Evolutionary conservation across 2,329 filamentous ascomycete genomes (phyloP), one percentile per base, ranked within the genome.

Genomic region (Thelonectria blattea): DNA sequence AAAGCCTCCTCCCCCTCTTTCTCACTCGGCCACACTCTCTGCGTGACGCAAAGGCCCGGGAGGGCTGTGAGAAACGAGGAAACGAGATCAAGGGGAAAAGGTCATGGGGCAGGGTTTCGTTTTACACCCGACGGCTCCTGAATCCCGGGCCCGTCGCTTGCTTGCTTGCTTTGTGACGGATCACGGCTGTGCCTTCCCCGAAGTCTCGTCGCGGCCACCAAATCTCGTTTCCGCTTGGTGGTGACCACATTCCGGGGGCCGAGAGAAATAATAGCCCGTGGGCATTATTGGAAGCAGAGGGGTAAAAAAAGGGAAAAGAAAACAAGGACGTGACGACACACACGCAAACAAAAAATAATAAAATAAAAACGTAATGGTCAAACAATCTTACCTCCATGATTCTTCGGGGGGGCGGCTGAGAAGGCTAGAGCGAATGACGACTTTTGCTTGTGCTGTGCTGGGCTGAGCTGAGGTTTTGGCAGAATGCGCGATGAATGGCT

Each of bases 311-410:
- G 18, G n/a, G 34, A 11, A 42, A 17, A 46, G 37, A 11, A 41
- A 42, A 14, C 22, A 49, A 39, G 52, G n/a, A n/a, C n/a, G n/a
- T n/a, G n/a, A n/a, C n/a, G n/a, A n/a, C n/a, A n/a, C n/a, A n/a
- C n/a, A n/a, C n/a, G n/a, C n/a, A n/a, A 30, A 7, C 8, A 30
- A 30, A 30, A 30, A 7, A 30, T 34, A 34, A 47, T 30, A 52
- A 20, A 56, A 56, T 18, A 24, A 22, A 47, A 43, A 22, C 6
- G 11, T 37, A 15, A 14, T 37, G 6, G 45, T 17, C 27, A 30
- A 37, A 32, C n/a, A 12, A 15, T 42, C 58, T 60, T 56, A 60
- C 58, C 58, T 60, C 58, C 58, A 60, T 60, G 42, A 46, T 47
- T 27, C 51, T 59, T 24, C 34, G 22, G 22, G 22, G 22, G 7